Conservation (phyloP, 1,284 basidiomycete species). For the Mycosarcoma mackinlayi region DNA sequence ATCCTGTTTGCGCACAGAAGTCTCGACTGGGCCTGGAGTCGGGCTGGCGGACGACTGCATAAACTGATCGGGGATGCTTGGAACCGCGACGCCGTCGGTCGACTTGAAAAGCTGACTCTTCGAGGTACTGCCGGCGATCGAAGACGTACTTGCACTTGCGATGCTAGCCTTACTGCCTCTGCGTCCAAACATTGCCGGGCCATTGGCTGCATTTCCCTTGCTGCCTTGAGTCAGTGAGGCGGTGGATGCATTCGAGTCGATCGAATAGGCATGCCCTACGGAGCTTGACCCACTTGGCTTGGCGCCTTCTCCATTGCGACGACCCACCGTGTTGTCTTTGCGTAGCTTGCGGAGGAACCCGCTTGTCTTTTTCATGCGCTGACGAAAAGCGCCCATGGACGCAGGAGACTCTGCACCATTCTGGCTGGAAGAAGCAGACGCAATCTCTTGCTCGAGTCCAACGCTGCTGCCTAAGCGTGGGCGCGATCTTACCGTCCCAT, state of each 20-base stretch:
- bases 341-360: slow-evolving; percentile 56
- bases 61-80: slow-evolving; percentile 37
- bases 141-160: slow-evolving; percentile 20
- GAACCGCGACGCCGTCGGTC: slow-evolving; percentile 28
- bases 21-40: neutral
- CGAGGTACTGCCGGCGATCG: slow-evolving; percentile 17
- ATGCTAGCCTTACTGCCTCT: slow-evolving; percentile 33
- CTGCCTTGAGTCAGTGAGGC: slow-evolving; percentile 21
- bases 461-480: slow-evolving; percentile 28
- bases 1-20: neutral
- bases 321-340: slow-evolving; percentile 16
- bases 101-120: slow-evolving; percentile 20
- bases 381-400: slow-evolving; percentile 41
- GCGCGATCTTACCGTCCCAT: slow-evolving; percentile 10
- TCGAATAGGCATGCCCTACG: slow-evolving; percentile 12
- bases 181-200: slow-evolving; percentile 9
- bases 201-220: neutral
- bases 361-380: slow-evolving; percentile 64
- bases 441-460: slow-evolving; percentile 44
- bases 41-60: slow-evolving; percentile 25
- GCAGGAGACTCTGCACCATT: slow-evolving; percentile 2
- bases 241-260: slow-evolving; percentile 29
- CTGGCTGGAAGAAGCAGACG: slow-evolving; percentile 1
- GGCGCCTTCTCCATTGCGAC: slow-evolving; percentile 18
- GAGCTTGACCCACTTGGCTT: slow-evolving; percentile 8